These are phyloP conservation scores for Trichocomaceae sp. DNA, from an alignment of 2,329 filamentous ascomycete species.

Conservation along the genomic window DNA sequence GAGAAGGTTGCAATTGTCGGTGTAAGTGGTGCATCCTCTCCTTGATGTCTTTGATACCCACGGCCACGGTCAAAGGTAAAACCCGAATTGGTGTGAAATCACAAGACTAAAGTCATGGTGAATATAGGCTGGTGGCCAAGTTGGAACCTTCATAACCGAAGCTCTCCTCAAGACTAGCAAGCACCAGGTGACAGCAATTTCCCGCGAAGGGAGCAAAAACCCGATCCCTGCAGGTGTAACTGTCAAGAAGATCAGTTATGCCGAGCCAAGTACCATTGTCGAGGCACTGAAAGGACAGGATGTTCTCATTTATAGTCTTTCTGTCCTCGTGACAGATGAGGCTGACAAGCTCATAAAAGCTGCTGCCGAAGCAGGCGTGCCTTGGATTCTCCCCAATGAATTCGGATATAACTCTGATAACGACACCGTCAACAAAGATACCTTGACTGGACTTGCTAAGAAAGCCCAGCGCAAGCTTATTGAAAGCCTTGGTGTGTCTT, in stretches of 20 bases:
- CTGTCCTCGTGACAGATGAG: slow-evolving; percentile 37
- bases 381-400: slow-evolving; percentile 53
- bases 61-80: background rate
- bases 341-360: slow-evolving; percentile 46
- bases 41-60: background rate
- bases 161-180: slow-evolving; percentile 6
- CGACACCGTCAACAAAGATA: slow-evolving; percentile 29
- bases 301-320: slow-evolving; percentile 52
- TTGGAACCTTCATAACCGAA: slow-evolving; percentile 24
- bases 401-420: slow-evolving; percentile 29
- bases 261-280: slow-evolving; percentile 37
- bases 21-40: slow-evolving; percentile 18
- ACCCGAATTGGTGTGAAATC: background rate
- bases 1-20: slow-evolving; percentile 36
- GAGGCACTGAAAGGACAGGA: slow-evolving; percentile 50
- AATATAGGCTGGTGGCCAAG: slow-evolving; percentile 29
- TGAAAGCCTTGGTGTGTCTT: slow-evolving; percentile 37
- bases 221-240: slow-evolving; percentile 1
- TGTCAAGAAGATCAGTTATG: slow-evolving; percentile 4
- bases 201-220: slow-evolving; percentile 4
- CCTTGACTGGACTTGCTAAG: slow-evolving; percentile 30
- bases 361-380: slow-evolving; percentile 50
- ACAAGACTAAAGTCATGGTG: slow-evolving; percentile 12
- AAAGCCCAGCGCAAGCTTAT: slow-evolving; percentile 22
- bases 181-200: slow-evolving; percentile 6